Conservation (phyloP, 805 yeast species). For the Saturnispora gosingensis region DNA sequence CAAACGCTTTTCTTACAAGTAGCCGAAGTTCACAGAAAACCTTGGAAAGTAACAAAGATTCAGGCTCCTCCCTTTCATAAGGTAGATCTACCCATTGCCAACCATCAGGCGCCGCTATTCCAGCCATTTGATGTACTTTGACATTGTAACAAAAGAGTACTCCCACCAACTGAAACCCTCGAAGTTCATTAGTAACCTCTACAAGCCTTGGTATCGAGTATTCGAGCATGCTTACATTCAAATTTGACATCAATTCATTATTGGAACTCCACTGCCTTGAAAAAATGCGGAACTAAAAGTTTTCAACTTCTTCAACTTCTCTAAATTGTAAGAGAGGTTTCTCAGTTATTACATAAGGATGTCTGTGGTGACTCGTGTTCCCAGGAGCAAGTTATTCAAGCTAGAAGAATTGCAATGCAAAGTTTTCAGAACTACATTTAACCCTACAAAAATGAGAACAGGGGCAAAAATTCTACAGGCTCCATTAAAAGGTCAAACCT, state of each 20-base stretch:
- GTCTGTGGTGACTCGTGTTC: constrained; percentile 16
- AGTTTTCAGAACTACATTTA: constrained; percentile 62
- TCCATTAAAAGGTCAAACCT: constrained; percentile 64
- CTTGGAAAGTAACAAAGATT: constrained; percentile 7
- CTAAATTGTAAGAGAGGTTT: background rate
- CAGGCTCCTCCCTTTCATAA: constrained; percentile 13
- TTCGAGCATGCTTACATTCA: background rate
- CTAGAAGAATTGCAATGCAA: constrained; percentile 52
- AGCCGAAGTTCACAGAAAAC: constrained; percentile 33
- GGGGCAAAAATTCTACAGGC: constrained; percentile 63
- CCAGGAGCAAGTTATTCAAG: constrained; percentile 37
- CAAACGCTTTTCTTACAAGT: constrained; percentile 32
- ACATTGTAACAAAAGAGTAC: constrained; percentile 33
- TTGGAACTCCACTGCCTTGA: background rate
- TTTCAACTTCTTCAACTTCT: constrained; percentile 3
- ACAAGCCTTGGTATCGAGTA: background rate
- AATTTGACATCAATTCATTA: background rate
- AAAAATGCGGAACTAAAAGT: background rate
- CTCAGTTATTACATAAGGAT: background rate
- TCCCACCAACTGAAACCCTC: constrained; percentile 39
- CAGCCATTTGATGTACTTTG: constrained; percentile 34
- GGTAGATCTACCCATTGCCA: constrained; percentile 55
- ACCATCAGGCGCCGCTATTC: constrained; percentile 28
- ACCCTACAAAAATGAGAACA: constrained; percentile 56
- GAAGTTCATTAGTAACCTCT: constrained; percentile 31